Conservation (phyloP, 257 asterid genomes). For the Solanum bulbocastanum region DNA sequence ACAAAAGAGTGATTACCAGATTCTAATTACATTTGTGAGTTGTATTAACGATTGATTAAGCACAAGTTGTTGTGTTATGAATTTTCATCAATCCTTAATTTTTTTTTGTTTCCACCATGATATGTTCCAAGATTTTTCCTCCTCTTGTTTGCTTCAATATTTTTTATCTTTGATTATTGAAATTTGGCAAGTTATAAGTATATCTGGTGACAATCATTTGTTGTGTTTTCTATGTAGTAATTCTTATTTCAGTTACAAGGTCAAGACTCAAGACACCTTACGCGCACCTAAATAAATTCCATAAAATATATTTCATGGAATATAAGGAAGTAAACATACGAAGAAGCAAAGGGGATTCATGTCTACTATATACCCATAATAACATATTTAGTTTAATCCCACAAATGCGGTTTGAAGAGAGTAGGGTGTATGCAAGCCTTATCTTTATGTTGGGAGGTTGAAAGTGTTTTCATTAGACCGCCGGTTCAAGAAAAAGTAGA, state of each 20-base stretch:
- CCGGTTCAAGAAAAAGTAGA: neutral
- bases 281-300: neutral
- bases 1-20: neutral
- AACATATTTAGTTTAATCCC: too few species aligned
- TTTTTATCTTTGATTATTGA: neutral
- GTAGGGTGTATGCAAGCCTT: neutral
- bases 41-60: neutral
- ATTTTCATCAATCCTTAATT: neutral
- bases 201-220: neutral
- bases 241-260: neutral
- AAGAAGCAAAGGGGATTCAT: neutral
- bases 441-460: neutral
- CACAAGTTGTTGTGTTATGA: neutral
- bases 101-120: neutral
- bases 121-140: neutral
- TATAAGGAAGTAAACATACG: neutral
- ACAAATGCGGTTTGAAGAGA: neutral
- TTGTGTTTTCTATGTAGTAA: neutral
- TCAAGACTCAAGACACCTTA: neutral
- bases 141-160: neutral
- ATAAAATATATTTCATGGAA: too few species aligned
- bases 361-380: neutral
- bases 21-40: neutral
- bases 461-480: neutral
- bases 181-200: neutral